These are phyloP conservation scores for Vigna mungo DNA, from an alignment of 306 rosid species.

Conservation along the genomic window DNA sequence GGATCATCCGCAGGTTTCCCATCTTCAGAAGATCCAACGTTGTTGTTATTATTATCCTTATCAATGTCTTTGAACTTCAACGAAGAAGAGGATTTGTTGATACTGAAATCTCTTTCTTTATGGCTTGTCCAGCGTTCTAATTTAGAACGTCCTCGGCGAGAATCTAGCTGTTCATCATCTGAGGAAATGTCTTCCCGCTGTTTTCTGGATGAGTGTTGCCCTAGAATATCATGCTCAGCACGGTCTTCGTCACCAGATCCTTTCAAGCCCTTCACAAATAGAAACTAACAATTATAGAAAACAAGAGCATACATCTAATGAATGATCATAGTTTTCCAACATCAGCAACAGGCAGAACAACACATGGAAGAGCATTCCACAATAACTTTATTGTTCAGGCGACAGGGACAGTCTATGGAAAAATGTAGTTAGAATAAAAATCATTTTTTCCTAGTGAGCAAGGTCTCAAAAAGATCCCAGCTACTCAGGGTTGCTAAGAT, in stretches of 20 bases:
- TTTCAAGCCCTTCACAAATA: slow-evolving; percentile 72
- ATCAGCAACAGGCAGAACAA: slow-evolving; percentile 38
- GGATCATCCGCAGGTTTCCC: slow-evolving; percentile 65
- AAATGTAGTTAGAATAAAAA: slow-evolving; percentile 21
- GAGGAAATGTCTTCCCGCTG: slow-evolving; percentile 67
- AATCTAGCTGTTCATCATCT: slow-evolving; percentile 83
- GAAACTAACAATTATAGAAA: slow-evolving; percentile 38
- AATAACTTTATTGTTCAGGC: slow-evolving; percentile 14
- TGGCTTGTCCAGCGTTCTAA: slow-evolving; percentile 99
- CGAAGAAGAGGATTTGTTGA: slow-evolving; percentile 68
- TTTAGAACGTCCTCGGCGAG: slow-evolving; percentile 85
- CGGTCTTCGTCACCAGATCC: slow-evolving; percentile 59
- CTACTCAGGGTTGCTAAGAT: slow-evolving; percentile 13
- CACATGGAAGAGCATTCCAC: slow-evolving; percentile 9
- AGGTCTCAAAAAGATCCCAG: slow-evolving; percentile 35
- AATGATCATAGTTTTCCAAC: slow-evolving; percentile 18
- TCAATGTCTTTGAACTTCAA: slow-evolving; percentile 63
- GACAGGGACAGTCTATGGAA: neutral
- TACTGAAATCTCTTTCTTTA: slow-evolving; percentile 74
- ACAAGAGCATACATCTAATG: slow-evolving; percentile 27
- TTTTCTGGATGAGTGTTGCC: slow-evolving; percentile 63
- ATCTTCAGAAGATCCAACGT: slow-evolving; percentile 61
- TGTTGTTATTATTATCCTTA: slow-evolving; percentile 52
- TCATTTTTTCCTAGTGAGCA: slow-evolving; percentile 20
- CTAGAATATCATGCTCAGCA: slow-evolving; percentile 60